Base-by-base conservation (phyloP, 169 alveolate genomes). In the Cryptosporidium andersoni region DNA sequence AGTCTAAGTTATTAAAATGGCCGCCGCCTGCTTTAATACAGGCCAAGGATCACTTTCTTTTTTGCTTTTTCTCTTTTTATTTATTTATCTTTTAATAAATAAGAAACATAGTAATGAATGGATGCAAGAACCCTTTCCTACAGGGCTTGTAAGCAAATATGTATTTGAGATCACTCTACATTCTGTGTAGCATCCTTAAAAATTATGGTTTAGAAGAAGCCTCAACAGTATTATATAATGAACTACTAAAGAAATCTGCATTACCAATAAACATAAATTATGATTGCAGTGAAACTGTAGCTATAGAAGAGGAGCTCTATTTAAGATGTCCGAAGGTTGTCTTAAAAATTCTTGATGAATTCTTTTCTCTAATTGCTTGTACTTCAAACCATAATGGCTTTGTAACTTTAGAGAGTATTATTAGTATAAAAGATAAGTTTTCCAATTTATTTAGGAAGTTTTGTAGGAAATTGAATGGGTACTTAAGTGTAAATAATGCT, bases 131-230 rank as follows among this genome's bases (percentile, higher is more conserved):
- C 25, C 25, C 25, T 25, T 25, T 25, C 25, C 25, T 25, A 25
- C 25, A 25, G 25, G 25, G 25, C 25, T 25, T 25, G 25, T 25
- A 25, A 25, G 25, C 25, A 25, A 25, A 25, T 25, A 25, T 25
- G 25, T 25, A 25, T 25, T 25, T 25, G 25, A 25, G 0, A 25
- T 25, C 25, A 25, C 67, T 60, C 40, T 74, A 40, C 60, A 43
- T 53, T 12, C 55, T 74, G 12, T 74, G 85, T 25, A 14, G 45
- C 55, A 12, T 74, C 25, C 47, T 74, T 2, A 53, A 74, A 14
- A 12, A 60, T 47, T 74, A 25, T 74, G 85, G 85, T 58, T 53
- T 74, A 4, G 68, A 74, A 12, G 85, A 74, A 16, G 63, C 60
- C 51, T 74, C 85, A 74, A 62, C 55, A 51, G 47, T 7, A 3